These are phyloP conservation scores for Mycena polygramma DNA, from an alignment of 768 basidiomycete genomes.

Conservation along the genomic window DNA sequence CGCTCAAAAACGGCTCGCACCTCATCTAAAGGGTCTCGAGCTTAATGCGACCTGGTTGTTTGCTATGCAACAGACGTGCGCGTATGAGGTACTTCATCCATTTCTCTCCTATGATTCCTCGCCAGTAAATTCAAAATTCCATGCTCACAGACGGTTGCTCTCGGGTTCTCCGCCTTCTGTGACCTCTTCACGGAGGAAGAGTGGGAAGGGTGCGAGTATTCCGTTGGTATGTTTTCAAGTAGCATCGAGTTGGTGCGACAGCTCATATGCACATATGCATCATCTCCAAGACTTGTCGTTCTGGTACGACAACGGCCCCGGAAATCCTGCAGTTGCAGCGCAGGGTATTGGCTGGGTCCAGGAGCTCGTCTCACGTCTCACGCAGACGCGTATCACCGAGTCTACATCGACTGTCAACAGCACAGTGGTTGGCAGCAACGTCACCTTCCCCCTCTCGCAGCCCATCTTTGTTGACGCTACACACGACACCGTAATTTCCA, in stretches of 20 bases:
- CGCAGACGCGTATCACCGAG: conserved; percentile 66
- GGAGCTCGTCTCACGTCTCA: conserved; percentile 79
- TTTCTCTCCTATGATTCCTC: background rate
- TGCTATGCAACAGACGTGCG: conserved; percentile 76
- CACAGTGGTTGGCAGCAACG: conserved; percentile 67
- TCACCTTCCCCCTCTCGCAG: conserved; percentile 69
- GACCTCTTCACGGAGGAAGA: conserved; percentile 84
- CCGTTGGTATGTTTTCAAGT: conserved; percentile 44
- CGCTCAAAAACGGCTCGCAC: conserved; percentile 66
- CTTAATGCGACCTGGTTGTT: conserved; percentile 67
- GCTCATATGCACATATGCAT: no score
- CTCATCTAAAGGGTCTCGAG: conserved; percentile 62
- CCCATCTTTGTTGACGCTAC: conserved; percentile 79
- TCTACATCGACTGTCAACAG: conserved; percentile 75
- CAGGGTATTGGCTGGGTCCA: conserved; percentile 78
- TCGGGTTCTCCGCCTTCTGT: conserved; percentile 85
- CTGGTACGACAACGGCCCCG: conserved; percentile 79
- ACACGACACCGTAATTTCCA: conserved; percentile 79
- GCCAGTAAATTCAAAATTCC: background rate
- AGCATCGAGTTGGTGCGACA: no score
- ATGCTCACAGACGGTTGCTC: conserved; percentile 80
- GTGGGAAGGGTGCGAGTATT: conserved; percentile 84
- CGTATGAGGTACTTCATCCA: conserved; percentile 69
- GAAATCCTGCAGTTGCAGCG: conserved; percentile 72
- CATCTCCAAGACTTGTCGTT: conserved; percentile 59